These are phyloP conservation scores for Fennellomyces sp. DNA, from an alignment of 371 early-diverging fungal genomes.

Conservation along the genomic window DNA sequence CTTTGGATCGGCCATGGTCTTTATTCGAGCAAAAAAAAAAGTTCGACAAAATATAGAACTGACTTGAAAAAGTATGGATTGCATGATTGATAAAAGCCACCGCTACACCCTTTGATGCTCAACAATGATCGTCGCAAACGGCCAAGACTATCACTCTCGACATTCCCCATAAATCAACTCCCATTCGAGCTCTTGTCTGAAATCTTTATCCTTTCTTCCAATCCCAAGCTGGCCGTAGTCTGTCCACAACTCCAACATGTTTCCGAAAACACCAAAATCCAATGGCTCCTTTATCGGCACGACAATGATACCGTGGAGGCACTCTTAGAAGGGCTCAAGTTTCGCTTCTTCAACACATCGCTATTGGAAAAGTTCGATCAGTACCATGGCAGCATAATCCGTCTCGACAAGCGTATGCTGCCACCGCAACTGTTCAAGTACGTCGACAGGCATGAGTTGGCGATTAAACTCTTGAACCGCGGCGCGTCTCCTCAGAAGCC, in stretches of 20 bases:
- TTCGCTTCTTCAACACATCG: conserved; percentile 31
- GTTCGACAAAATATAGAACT: neutral
- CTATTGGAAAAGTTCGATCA: conserved; percentile 31
- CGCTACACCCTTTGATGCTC: neutral
- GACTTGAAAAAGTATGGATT: conserved; percentile 8
- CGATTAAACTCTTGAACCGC: conserved; percentile 29
- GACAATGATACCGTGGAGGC: conserved; percentile 19
- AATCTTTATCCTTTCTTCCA: conserved; percentile 43
- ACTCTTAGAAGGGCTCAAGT: conserved; percentile 27
- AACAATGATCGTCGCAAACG: neutral
- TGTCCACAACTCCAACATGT: conserved; percentile 26
- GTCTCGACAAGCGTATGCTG: conserved; percentile 29
- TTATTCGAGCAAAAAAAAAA: conserved; percentile 8
- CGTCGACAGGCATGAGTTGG: conserved; percentile 19
- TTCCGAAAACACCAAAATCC: conserved; percentile 26
- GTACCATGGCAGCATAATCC: conserved; percentile 9
- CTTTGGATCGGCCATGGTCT: conserved; percentile 16
- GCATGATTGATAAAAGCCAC: neutral
- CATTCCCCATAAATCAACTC: conserved; percentile 12
- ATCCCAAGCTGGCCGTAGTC: conserved; percentile 31
- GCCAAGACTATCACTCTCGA: neutral
- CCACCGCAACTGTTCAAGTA: conserved; percentile 33
- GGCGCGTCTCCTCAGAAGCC: conserved; percentile 49
- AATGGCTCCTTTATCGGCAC: conserved; percentile 29
- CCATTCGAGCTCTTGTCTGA: conserved; percentile 43